Evolutionary conservation across 2,329 filamentous ascomycete genomes (phyloP).

Genomic region (Calonectria multiphialidica): DNA sequence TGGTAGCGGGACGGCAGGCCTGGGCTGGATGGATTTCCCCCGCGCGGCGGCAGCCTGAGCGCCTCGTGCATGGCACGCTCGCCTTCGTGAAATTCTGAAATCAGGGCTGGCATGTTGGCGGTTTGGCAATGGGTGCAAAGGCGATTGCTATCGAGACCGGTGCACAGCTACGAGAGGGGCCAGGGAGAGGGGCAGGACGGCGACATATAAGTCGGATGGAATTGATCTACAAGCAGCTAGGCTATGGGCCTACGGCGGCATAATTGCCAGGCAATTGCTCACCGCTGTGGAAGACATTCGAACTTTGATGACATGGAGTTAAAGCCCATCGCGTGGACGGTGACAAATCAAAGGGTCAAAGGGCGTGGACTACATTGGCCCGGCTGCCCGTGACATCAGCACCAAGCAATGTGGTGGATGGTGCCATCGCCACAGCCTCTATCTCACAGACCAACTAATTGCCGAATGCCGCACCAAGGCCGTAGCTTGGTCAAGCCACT

Average conservation of each 20-base stretch:
- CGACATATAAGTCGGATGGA: background rate
- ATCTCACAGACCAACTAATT: background rate
- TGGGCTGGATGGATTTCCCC: conserved; percentile 75
- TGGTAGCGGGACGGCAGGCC: conserved; percentile 73
- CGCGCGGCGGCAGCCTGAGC: conserved; percentile 68
- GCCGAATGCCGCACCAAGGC: background rate
- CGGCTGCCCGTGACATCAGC: conserved; percentile 17
- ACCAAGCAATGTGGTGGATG: background rate
- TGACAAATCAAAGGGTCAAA: conserved; percentile 31
- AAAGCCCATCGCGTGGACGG: background rate
- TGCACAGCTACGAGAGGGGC: background rate
- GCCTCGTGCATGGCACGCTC: conserved; percentile 74
- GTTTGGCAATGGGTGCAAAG: background rate
- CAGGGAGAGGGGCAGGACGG: background rate
- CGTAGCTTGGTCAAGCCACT: background rate
- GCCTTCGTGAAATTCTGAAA: conserved; percentile 70
- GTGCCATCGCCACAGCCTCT: background rate
- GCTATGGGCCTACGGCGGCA: background rate
- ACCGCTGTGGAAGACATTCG: background rate
- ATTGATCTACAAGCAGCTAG: background rate
- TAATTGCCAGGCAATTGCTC: background rate
- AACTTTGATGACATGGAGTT: background rate
- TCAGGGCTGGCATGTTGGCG: conserved; percentile 43
- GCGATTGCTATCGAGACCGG: background rate
- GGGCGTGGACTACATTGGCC: conserved; percentile 19